These are phyloP conservation scores for Lentithecium fluviatile DNA, from an alignment of 495 filamentous ascomycete genomes.

Conservation along the genomic window DNA sequence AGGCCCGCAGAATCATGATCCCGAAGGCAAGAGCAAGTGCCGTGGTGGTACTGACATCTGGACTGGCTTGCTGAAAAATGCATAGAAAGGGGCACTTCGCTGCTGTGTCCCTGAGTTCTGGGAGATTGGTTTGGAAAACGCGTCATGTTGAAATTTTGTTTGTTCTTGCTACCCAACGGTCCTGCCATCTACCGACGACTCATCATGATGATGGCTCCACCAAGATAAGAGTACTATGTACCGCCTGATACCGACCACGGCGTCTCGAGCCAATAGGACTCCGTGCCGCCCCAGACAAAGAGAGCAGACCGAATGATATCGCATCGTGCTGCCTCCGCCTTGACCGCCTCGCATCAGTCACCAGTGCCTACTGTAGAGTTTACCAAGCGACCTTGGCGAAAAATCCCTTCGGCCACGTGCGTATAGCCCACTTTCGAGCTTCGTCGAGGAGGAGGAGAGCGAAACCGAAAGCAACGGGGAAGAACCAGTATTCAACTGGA, in stretches of 20 bases:
- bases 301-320: neutral
- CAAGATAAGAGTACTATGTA: neutral
- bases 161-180: neutral
- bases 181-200: neutral
- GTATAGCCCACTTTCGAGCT: constrained; percentile 53
- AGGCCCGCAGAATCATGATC: too few species aligned
- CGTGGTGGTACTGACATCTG: neutral
- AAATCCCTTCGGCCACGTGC: constrained; percentile 50
- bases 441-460: constrained; percentile 61
- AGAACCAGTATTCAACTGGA: constrained; percentile 64
- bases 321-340: neutral
- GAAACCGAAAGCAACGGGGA: constrained; percentile 62
- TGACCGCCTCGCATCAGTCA: neutral
- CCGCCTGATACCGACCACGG: neutral
- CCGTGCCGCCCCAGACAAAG: too few species aligned
- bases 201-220: neutral
- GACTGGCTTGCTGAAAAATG: constrained; percentile 13
- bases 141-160: neutral
- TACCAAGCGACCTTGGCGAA: constrained; percentile 55
- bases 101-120: neutral
- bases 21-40: neutral
- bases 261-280: too few species aligned
- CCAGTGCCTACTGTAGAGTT: neutral
- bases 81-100: neutral
- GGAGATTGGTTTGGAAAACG: neutral